Base-by-base conservation (phyloP, 1,284 basidiomycete genomes). In the Malassezia slooffiae region DNA sequence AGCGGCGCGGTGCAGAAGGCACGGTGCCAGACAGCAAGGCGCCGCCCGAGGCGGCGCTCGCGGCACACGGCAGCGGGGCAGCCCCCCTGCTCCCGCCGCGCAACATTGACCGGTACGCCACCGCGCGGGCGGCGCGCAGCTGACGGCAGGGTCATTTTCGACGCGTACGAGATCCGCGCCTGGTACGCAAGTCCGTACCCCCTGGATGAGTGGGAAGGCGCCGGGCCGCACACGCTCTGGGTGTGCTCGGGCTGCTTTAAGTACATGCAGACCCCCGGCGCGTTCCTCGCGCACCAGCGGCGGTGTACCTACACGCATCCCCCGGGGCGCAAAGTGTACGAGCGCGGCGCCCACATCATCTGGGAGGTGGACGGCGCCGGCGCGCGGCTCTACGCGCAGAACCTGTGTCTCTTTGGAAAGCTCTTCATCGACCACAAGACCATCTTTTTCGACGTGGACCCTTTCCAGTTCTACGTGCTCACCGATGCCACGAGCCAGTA, bases 401-500 rank as follows among this genome's bases (percentile, higher is more conserved):
- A 91, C 62, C 74, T 97, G 21, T 85, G 87, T 23, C 75, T 97
- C 3, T 96, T 96, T 62, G 91, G 90, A 31, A 97, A 97, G 70
- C 75, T 96, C n/a, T 97, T 97, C 71, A 95, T 97, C 63, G 91
- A 96, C 63, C 84, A 91, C 63, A 97, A 97, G 75, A 93, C 90
- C 1, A 75, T 96, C 24, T 96, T 88, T 73, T 97, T 91, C 65
- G 89, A 97, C 43, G 76, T 76, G 7, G 62, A 63, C 23, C 62
- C 63, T 11, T 69, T 97, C 70, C 70, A 84, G 39, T 96, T 91
- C 72, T 97, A 97, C 70, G 79, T 96, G 53, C 71, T 93, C 19
- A 95, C 90, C 6, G 88, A 95, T 52, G 83, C 81, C 0, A 47
- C 50, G n/a, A 68, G 70, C 11, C 79, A 82, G 9, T 78, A 79